Percentiles rank a stretch among this genome's conserved stretches.
Evolutionary conservation across 2,329 filamentous ascomycete species (phyloP).

Genomic region (Immersiporthe knoxdaviesiana): DNA sequence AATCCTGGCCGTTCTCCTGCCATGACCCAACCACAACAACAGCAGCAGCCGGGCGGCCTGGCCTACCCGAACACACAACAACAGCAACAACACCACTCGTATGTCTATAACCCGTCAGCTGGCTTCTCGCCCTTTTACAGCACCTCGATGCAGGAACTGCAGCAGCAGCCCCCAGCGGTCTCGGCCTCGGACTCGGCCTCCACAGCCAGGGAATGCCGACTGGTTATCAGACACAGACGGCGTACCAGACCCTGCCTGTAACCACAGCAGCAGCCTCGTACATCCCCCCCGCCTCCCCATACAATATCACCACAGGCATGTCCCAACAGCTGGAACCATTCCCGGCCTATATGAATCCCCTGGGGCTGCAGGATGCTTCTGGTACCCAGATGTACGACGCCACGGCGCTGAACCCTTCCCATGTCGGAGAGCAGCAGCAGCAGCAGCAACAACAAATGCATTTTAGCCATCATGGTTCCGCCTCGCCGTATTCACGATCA

Average conservation of each 20-base stretch:
- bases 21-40: slow-evolving; percentile 9
- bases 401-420: slow-evolving; percentile 37
- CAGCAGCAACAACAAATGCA: slow-evolving; percentile 30
- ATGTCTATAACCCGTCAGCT: slow-evolving; percentile 30
- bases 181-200: slow-evolving; percentile 21
- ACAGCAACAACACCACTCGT: slow-evolving; percentile 24
- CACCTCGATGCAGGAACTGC: slow-evolving; percentile 24
- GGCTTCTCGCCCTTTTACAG: slow-evolving; percentile 24
- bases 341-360: slow-evolving; percentile 25
- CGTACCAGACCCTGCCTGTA: slow-evolving; percentile 39
- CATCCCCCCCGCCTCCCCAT: slow-evolving; percentile 35
- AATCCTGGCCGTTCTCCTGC: slow-evolving; percentile 27
- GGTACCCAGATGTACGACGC: slow-evolving; percentile 39
- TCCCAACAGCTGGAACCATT: slow-evolving; percentile 33
- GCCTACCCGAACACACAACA: slow-evolving; percentile 21
- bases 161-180: slow-evolving; percentile 9
- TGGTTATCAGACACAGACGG: slow-evolving; percentile 26
- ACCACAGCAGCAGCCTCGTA: slow-evolving; percentile 37
- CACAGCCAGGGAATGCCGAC: slow-evolving; percentile 24
- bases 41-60: slow-evolving; percentile 22
- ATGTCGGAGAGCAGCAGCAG: slow-evolving; percentile 34
- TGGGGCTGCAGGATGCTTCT: slow-evolving; percentile 24
- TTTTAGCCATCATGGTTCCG: slow-evolving; percentile 46
- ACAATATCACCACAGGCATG: slow-evolving; percentile 36
- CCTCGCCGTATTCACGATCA: slow-evolving; percentile 48